A percentile compares a stretch with the other conserved stretches of the same genome.
phyloP scores from a whole-genome alignment of 2,329 filamentous ascomycete genomes.

The Clonostachys sp. region DNA sequence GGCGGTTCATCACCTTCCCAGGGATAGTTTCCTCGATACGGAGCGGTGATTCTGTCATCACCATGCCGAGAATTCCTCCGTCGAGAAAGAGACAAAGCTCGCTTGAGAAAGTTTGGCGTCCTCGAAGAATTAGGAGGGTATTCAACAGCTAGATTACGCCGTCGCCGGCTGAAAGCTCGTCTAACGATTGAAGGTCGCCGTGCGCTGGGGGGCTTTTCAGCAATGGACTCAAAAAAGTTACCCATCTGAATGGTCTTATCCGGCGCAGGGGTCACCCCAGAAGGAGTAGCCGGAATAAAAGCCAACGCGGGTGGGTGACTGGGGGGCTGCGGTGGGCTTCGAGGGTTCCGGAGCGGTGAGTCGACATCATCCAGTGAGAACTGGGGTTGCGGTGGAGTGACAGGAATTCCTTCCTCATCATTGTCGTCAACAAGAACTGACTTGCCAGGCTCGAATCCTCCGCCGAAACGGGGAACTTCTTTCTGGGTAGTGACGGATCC shows the following conservation, averaged over 20 bases:
- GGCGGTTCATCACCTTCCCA: slow-evolving; percentile 38
- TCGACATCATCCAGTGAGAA: slow-evolving; percentile 50
- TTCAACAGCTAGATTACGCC: slow-evolving; percentile 31
- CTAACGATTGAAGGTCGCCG: slow-evolving; percentile 47
- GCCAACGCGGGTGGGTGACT: slow-evolving; percentile 37
- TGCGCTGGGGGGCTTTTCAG: slow-evolving; percentile 24
- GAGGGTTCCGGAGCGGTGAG: slow-evolving; percentile 58
- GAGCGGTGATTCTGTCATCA: neutral
- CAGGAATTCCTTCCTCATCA: slow-evolving; percentile 15
- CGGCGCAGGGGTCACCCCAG: slow-evolving; percentile 48
- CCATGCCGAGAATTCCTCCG: neutral
- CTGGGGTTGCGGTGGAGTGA: slow-evolving; percentile 47
- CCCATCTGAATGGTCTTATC: slow-evolving; percentile 49
- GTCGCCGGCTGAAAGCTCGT: slow-evolving; percentile 45
- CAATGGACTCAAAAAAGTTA: slow-evolving; percentile 45
- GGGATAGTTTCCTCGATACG: slow-evolving; percentile 24
- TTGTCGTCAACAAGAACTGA: slow-evolving; percentile 20
- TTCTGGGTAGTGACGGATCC: slow-evolving; percentile 26
- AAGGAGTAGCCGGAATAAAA: slow-evolving; percentile 60
- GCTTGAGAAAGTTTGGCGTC: slow-evolving; percentile 36
- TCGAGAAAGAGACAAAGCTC: slow-evolving; percentile 50
- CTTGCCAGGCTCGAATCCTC: neutral
- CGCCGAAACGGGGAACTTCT: slow-evolving; percentile 4
- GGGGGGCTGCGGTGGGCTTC: slow-evolving; percentile 51
- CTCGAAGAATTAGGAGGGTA: slow-evolving; percentile 33